A percentile compares a stretch with the other conserved stretches of the same genome.
Conservation (phyloP, 441 rosid species). For the Gossypium schwendimanii region DNA sequence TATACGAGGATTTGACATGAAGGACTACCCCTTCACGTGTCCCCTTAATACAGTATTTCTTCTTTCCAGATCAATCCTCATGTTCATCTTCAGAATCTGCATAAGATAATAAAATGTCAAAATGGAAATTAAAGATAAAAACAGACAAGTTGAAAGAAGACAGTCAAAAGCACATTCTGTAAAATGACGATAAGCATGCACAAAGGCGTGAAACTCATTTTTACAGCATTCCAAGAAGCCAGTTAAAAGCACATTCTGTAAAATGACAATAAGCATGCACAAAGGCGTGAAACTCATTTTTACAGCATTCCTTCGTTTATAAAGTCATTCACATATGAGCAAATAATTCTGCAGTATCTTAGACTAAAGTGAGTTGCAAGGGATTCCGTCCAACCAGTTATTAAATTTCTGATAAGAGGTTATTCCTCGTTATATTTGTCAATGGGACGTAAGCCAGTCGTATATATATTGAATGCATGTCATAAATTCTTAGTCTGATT, state of each 20-base stretch:
- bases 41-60: background rate
- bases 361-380: background rate
- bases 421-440: background rate
- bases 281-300: background rate
- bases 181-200: too few species aligned
- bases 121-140: background rate
- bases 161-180: too few species aligned
- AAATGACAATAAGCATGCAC: background rate
- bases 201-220: too few species aligned
- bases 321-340: background rate
- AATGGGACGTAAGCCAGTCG: background rate
- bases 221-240: too few species aligned
- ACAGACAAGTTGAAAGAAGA: background rate
- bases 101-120: background rate
- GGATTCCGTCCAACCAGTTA: background rate
- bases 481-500: background rate
- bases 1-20: background rate
- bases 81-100: conserved; percentile 67
- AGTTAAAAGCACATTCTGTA: background rate
- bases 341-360: background rate
- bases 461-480: background rate
- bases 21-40: conserved; percentile 14
- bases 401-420: background rate
- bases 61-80: conserved; percentile 37
- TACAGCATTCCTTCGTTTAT: background rate